These are phyloP conservation scores for Citrullus colocynthis DNA, from an alignment of 306 rosid genomes.

Conservation along the genomic window DNA sequence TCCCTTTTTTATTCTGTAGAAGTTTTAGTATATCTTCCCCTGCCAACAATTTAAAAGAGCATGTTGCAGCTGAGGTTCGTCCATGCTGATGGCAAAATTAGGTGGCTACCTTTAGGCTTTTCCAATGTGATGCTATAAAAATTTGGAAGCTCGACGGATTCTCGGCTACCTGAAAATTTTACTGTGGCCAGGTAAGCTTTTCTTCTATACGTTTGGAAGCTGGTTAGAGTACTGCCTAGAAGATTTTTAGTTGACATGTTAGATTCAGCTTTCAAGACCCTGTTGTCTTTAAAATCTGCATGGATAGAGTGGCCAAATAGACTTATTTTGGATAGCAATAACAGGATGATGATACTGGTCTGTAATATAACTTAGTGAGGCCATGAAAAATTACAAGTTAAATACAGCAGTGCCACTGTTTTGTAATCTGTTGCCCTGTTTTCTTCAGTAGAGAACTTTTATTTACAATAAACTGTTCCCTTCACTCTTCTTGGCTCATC, in stretches of 20 bases:
- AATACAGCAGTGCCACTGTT: not conserved
- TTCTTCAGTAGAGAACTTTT: conserved; percentile 1
- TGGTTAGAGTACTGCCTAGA: not conserved
- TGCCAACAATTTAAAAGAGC: not conserved
- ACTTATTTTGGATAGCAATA: conserved; percentile 2
- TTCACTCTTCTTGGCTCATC: not conserved
- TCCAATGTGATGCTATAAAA: not conserved
- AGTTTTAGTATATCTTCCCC: not conserved
- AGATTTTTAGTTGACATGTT: conserved; percentile 1
- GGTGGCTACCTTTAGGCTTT: not conserved
- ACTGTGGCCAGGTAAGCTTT: not conserved
- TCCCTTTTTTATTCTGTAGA: not conserved
- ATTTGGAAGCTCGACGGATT: not conserved
- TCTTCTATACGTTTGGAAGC: not conserved
- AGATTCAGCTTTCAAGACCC: not conserved
- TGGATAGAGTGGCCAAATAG: not conserved
- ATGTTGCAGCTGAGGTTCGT: conserved; percentile 3
- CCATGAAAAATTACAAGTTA: not conserved
- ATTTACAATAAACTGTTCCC: not conserved
- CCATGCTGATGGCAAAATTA: conserved; percentile 7
- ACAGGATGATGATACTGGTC: not conserved
- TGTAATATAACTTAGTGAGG: conserved; percentile 7
- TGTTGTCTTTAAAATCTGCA: not conserved
- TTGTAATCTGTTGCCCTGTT: conserved; percentile 5
- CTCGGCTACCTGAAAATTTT: not conserved